These are phyloP conservation scores for Cercophora samala DNA, from an alignment of 495 filamentous ascomycete genomes.

Conservation along the genomic window DNA sequence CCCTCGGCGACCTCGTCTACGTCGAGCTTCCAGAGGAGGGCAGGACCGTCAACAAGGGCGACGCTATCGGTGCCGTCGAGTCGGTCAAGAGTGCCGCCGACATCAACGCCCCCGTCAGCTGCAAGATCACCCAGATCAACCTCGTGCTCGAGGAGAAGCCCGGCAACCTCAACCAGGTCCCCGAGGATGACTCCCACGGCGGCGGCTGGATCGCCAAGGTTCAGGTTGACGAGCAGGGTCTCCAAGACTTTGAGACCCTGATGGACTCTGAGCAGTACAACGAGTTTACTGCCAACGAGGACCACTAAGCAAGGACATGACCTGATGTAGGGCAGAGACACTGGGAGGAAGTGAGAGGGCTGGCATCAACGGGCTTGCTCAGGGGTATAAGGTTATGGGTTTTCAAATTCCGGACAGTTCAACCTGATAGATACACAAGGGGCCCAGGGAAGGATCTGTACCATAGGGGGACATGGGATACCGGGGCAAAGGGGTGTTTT, in stretches of 20 bases:
- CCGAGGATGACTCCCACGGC: slow-evolving; percentile 63
- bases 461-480: slow-evolving; percentile 22
- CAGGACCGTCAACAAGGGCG: slow-evolving; percentile 62
- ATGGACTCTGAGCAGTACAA: slow-evolving; percentile 74
- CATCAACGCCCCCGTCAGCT: slow-evolving; percentile 82
- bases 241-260: slow-evolving; percentile 66
- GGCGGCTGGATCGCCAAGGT: slow-evolving; percentile 94
- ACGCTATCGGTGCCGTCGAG: slow-evolving; percentile 89
- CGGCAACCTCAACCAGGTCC: slow-evolving; percentile 75
- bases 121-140: slow-evolving; percentile 72
- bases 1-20: slow-evolving; percentile 93
- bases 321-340: neutral
- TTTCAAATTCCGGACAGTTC: slow-evolving; percentile 30
- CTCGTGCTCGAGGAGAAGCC: slow-evolving; percentile 74
- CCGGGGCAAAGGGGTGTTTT: slow-evolving; percentile 21
- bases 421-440: slow-evolving; percentile 33
- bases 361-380: neutral
- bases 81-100: slow-evolving; percentile 97
- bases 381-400: neutral
- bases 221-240: slow-evolving; percentile 58
- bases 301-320: slow-evolving; percentile 20
- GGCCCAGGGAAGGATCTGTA: slow-evolving; percentile 25
- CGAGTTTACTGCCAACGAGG: slow-evolving; percentile 53
- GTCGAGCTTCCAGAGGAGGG: slow-evolving; percentile 79
- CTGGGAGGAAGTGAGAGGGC: neutral